Percentiles rank a stretch among this genome's conserved stretches.
Evolutionary conservation across 2,329 filamentous ascomycete genomes (phyloP).

Genomic region (Sclerotinia nivalis): DNA sequence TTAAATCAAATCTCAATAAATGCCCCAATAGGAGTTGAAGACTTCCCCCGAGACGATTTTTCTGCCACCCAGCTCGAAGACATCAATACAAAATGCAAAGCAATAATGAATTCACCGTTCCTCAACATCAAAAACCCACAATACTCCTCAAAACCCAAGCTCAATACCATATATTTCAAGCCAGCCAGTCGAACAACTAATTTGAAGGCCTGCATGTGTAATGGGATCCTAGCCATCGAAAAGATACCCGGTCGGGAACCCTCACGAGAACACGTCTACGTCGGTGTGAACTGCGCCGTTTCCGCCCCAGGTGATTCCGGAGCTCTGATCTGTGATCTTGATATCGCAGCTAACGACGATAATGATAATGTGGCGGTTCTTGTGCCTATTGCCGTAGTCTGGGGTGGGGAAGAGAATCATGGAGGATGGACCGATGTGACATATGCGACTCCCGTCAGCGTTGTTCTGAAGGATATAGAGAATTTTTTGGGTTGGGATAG

Average conservation of each 20-base stretch:
- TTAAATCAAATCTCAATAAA: too few species aligned
- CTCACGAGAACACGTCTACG: background rate
- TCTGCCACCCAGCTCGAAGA: too few species aligned
- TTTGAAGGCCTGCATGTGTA: background rate
- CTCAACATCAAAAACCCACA: background rate
- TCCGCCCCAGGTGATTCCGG: background rate
- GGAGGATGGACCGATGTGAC: background rate
- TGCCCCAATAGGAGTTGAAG: too few species aligned
- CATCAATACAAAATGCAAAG: background rate
- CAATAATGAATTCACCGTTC: rapidly evolving
- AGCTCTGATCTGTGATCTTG: background rate
- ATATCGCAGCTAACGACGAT: background rate
- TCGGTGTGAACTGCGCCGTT: background rate
- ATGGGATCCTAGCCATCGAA: background rate
- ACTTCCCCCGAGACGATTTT: too few species aligned
- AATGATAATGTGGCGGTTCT: background rate
- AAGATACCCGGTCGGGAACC: background rate
- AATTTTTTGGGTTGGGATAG: background rate
- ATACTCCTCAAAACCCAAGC: background rate
- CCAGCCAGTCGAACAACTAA: background rate
- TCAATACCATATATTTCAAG: background rate
- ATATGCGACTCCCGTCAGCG: background rate
- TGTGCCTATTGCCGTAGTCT: background rate
- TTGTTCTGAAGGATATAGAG: background rate
- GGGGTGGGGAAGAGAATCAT: background rate